Base-by-base conservation (phyloP, 345 rosid genomes). In the Streptanthus diversifolius region DNA sequence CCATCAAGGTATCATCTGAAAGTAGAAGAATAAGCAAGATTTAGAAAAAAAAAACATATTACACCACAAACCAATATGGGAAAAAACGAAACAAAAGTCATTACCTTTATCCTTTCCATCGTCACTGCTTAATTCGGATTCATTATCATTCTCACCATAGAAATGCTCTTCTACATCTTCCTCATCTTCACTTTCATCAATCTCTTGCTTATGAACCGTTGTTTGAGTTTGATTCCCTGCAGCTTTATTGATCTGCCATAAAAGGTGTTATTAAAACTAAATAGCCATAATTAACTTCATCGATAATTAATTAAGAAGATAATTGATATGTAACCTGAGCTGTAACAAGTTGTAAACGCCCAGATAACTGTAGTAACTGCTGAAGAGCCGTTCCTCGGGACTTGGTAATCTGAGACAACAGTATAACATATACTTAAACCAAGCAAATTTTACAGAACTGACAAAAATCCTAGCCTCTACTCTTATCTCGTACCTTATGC, bases 291-390 rank as follows among this genome's bases (percentile, higher is more conserved):
- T 30, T 52, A 19, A 14, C 27, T 14, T 1, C 11, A 19, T 7
- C 32, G 30, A 36, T 43, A 33, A 9, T 17, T 40, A 18, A 19
- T 35, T 22, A 62, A 58, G 14, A 44, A 54, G 65, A 48, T 53
- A 45, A 48, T 32, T 15, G 33, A 60, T 25, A 76, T 30, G 33
- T 36, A 55, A 95, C 99, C 98, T 88, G 97, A 25, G 92, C 85
- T 22, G 79, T 85, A 65, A 87, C 81, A 68, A 95, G 92, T 70
- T 88, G 90, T 69, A 90, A 80, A 61, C 98, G 92, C 17, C 99
- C 99, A 17, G 95, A 83, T 66, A 90, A 79, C 68, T 85, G 93
- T 65, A 92, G 73, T 70, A 91, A 81, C 71, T 88, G 84, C 80
- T 83, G 87, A 83, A 86, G 49, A 70, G 89, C 84, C 11, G 32